Evolutionary conservation across 371 early-diverging fungal genomes (phyloP).

Genomic region (Syncephalastrum sp.): DNA sequence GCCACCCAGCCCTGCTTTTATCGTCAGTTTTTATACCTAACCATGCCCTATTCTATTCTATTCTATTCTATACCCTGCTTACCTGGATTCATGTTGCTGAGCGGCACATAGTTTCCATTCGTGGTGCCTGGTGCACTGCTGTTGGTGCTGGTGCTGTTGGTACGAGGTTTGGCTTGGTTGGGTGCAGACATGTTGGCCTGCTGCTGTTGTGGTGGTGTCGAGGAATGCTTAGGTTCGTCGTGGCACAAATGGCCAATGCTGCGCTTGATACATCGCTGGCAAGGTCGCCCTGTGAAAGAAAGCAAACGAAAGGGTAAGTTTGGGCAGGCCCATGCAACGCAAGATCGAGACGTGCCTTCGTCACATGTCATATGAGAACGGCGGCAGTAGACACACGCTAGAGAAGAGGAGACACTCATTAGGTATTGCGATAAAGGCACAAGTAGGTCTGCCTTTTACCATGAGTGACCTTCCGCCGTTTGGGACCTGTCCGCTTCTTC

Average conservation of each 20-base stretch:
- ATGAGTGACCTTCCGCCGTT: conserved; percentile 73
- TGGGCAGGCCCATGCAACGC: background rate
- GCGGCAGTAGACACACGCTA: conserved; percentile 61
- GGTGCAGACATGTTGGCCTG: conserved; percentile 12
- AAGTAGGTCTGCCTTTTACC: conserved; percentile 33
- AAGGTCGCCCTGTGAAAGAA: conserved; percentile 72
- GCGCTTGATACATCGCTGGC: conserved; percentile 91
- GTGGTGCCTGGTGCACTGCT: conserved; percentile 16
- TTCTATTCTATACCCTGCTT: background rate
- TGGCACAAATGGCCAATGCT: conserved; percentile 91
- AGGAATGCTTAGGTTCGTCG: conserved; percentile 67
- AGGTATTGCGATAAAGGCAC: background rate
- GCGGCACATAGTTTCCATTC: conserved; percentile 20
- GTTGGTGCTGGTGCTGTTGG: conserved; percentile 26
- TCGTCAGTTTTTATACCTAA: background rate
- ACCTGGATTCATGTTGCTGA: conserved; percentile 19
- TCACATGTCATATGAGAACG: conserved; percentile 89
- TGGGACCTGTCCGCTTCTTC: conserved; percentile 67
- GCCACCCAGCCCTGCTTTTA: conserved; percentile 14
- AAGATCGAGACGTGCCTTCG: conserved; percentile 47
- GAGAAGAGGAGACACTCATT: background rate
- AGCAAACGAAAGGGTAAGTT: background rate
- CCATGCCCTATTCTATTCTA: no score
- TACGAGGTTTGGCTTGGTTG: conserved; percentile 8
- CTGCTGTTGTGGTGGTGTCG: no score